Evolutionary conservation across 306 rosid species (phyloP).

Genomic region (Senna siamea): DNA sequence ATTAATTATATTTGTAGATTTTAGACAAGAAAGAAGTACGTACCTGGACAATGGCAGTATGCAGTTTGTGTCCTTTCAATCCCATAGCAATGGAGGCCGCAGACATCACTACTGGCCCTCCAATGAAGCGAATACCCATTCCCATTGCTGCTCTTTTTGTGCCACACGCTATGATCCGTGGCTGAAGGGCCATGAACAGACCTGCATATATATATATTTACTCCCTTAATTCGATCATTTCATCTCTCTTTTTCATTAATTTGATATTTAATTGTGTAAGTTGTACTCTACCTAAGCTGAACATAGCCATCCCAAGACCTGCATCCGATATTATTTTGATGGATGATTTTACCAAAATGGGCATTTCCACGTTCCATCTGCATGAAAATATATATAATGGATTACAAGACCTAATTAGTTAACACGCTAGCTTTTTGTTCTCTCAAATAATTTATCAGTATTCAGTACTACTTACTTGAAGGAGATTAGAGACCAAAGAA

Average conservation of each 20-base stretch:
- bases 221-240: too few species aligned
- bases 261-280: too few species aligned
- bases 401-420: too few species aligned
- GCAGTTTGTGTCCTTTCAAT: constrained; percentile 67
- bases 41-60: constrained; percentile 92
- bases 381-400: background rate
- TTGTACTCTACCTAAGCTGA: constrained; percentile 77
- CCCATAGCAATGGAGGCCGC: constrained; percentile 87
- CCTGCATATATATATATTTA: constrained; percentile 49
- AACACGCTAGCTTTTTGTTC: too few species aligned
- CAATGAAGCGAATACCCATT: constrained; percentile 84
- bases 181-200: constrained; percentile 96
- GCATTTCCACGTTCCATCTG: constrained; percentile 87
- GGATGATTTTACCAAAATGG: constrained; percentile 74
- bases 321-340: constrained; percentile 88
- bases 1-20: too few species aligned
- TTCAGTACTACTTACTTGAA: constrained; percentile 54
- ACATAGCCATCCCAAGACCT: constrained; percentile 99
- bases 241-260: background rate
- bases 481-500: constrained; percentile 85
- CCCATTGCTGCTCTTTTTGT: constrained; percentile 74
- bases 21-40: background rate
- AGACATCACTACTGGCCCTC: constrained; percentile 94
- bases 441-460: too few species aligned
- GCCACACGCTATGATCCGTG: constrained; percentile 89